These are phyloP conservation scores for Ophiostoma ulmi DNA, from an alignment of 2,329 filamentous ascomycete genomes.

Conservation along the genomic window DNA sequence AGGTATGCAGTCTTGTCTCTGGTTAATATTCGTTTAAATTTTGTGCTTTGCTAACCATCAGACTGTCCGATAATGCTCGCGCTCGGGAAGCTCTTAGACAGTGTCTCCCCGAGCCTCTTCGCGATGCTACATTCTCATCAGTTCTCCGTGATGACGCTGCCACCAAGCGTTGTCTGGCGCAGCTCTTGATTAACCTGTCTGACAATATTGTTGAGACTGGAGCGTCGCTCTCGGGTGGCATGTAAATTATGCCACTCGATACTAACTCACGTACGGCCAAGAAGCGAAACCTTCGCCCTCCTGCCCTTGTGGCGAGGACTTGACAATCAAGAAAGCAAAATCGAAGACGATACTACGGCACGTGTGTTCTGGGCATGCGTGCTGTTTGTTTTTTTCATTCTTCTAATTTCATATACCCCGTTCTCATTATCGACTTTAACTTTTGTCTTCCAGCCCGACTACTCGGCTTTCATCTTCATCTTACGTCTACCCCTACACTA, in stretches of 20 bases:
- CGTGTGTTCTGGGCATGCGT: not conserved
- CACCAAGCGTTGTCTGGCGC: conserved; percentile 95
- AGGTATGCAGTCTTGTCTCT: conserved; percentile 55
- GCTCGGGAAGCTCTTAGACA: conserved; percentile 91
- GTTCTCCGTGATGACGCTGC: conserved; percentile 95
- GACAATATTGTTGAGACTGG: conserved; percentile 66
- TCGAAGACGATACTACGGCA: not conserved
- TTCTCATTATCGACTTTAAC: conserved; percentile 16
- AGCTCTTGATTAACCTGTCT: conserved; percentile 91
- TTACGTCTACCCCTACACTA: not conserved
- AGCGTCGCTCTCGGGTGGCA: conserved; percentile 28
- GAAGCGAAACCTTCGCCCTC: no score
- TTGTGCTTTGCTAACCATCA: conserved; percentile 35
- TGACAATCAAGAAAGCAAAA: not conserved
- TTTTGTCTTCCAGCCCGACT: not conserved
- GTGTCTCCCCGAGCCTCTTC: conserved; percentile 95
- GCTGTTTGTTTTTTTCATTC: conserved; percentile 5
- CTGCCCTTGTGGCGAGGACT: not conserved
- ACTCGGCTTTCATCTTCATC: not conserved
- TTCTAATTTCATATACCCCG: not conserved
- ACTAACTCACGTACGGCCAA: not conserved
- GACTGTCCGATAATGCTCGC: conserved; percentile 90
- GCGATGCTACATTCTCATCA: conserved; percentile 93
- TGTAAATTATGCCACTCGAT: conserved; percentile 13
- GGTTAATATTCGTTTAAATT: not conserved